Evolutionary conservation across 2,329 filamentous ascomycete species (phyloP).

Genomic region (Tolypocladium nubicola): DNA sequence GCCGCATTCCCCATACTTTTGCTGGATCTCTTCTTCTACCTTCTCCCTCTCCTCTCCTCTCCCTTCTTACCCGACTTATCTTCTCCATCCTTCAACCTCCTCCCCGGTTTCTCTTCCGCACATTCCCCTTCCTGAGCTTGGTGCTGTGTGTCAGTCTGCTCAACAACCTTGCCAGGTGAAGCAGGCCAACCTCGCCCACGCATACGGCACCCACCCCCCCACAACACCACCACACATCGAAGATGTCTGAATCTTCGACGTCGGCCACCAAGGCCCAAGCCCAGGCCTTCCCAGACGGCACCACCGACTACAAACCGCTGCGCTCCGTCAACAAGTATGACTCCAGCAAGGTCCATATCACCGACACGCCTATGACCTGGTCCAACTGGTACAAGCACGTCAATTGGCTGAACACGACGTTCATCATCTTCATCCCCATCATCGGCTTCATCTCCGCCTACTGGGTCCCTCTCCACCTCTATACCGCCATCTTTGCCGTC

Average conservation of each 20-base stretch:
- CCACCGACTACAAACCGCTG: conserved; percentile 43
- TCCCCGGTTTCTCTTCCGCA: not conserved
- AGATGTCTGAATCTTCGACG: conserved; percentile 26
- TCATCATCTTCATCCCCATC: conserved; percentile 71
- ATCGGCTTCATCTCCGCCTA: conserved; percentile 62
- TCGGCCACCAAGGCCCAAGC: conserved; percentile 27
- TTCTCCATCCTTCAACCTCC: not conserved
- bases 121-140: not conserved
- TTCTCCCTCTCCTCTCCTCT: not conserved
- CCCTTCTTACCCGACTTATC: not conserved
- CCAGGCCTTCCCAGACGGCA: conserved; percentile 39
- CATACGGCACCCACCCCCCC: not conserved
- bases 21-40: not conserved
- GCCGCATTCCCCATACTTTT: conserved; percentile 2
- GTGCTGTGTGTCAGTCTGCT: not conserved
- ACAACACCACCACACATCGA: not conserved
- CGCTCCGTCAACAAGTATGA: conserved; percentile 34
- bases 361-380: conserved; percentile 69
- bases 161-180: not conserved
- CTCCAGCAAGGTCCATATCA: conserved; percentile 70
- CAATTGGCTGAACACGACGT: conserved; percentile 81
- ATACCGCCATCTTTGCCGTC: conserved; percentile 65
- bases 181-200: not conserved
- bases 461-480: conserved; percentile 64
- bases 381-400: conserved; percentile 86